A percentile compares a stretch with the other conserved stretches of the same genome.
phyloP scores from a whole-genome alignment of 352 stramenopile species.

The Phytophthora rubi region DNA sequence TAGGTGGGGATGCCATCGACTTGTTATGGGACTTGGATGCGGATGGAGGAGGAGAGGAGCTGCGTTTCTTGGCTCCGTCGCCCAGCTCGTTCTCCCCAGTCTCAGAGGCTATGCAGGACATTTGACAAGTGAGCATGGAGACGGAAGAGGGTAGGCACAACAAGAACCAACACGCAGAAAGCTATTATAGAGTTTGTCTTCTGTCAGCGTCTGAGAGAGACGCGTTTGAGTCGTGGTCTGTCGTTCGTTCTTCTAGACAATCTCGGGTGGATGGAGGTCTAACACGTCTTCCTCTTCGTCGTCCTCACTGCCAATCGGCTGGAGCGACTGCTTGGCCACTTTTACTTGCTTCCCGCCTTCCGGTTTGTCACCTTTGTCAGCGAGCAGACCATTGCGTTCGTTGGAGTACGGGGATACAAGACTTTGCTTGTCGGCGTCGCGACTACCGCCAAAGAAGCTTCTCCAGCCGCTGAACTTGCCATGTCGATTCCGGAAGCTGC shows the following conservation, averaged over 20 bases:
- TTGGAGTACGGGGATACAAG: constrained; percentile 55
- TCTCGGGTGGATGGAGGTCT: constrained; percentile 40
- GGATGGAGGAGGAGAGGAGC: constrained; percentile 19
- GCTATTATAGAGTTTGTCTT: too few relatives aligned
- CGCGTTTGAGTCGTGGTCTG: too few relatives aligned
- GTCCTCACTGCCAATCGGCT: constrained; percentile 30
- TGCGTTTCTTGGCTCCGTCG: constrained; percentile 29
- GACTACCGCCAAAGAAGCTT: constrained; percentile 25
- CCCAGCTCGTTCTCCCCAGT: neutral
- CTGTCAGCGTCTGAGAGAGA: too few relatives aligned
- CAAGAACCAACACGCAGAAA: neutral
- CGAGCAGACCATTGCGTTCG: constrained; percentile 60
- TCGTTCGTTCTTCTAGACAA: constrained; percentile 29
- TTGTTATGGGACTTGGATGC: constrained; percentile 36
- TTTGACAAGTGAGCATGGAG: constrained; percentile 11
- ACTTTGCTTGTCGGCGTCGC: constrained; percentile 39
- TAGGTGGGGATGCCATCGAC: constrained; percentile 22
- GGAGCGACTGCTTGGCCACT: constrained; percentile 19
- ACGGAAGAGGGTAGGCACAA: neutral
- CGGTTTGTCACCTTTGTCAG: constrained; percentile 17
- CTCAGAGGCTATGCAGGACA: constrained; percentile 17
- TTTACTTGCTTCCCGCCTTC: constrained; percentile 21
- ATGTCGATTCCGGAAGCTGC: constrained; percentile 22
- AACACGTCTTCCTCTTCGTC: constrained; percentile 59
- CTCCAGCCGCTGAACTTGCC: constrained; percentile 24